Base-by-base conservation (phyloP, 2,329 filamentous ascomycete species). In the Sphaerulina populicola region DNA sequence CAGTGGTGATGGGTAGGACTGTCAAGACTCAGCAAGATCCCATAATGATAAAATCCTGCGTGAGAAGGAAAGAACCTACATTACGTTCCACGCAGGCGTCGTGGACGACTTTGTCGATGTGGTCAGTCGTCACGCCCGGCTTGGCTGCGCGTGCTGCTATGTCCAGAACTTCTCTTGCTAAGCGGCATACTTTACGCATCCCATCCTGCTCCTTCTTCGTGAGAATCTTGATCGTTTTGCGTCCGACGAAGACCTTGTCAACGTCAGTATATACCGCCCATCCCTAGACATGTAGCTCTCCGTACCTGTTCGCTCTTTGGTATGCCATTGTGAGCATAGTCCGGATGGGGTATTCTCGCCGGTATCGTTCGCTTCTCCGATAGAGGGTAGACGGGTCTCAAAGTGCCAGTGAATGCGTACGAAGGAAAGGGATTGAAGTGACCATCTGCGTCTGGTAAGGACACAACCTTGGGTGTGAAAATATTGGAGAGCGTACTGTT, bases 121-220 rank as follows among this genome's bases (percentile, higher is more conserved):
- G 83, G 66, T 98, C 93, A 6, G 93, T 97, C 6, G 91, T 96
- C 31, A 97, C 85, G 44, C 93, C 93, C n/a, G 93, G 91, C 66
- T 83, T 85, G 41, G 86, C 73, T 46, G 85, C 91, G 11, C 84
- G 81, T 0, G 88, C 93, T 1, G 90, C 88, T 65, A 94, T 86
- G 69, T 98, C 93, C 56, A 98, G 74, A 9, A 97, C 89, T 72
- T 98, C 93, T 67, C 93, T 79, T 14, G 86, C 88, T 55, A 96
- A 71, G 44, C 81, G 79, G 71, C 91, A 96, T 44, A 93, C 89
- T 69, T 90, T 94, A 62, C 90, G 83, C 93, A 98, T 97, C 39
- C 79, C 86, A 62, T 91, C 85, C 65, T 89, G 85, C 51, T 84
- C 85, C 66, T 86, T 80, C 64, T 85, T 82, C 62, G 89, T 86